These are phyloP conservation scores for Byssothecium circinans DNA, from an alignment of 2,329 filamentous ascomycete genomes.

Conservation along the genomic window DNA sequence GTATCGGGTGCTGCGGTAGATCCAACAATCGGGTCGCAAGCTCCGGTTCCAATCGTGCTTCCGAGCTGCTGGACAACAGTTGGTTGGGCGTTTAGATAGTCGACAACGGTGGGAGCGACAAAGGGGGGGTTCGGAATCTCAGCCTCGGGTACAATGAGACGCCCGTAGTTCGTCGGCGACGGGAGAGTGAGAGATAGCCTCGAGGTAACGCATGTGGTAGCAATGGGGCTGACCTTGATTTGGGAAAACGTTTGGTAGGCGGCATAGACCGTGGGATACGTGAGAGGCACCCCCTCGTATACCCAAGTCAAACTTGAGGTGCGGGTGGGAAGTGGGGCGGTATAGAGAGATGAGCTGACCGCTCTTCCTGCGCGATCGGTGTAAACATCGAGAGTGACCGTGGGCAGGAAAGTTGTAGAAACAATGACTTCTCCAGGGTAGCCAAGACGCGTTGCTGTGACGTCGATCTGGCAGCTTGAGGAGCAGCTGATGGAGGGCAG, in stretches of 20 bases:
- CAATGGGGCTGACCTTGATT: conserved; percentile 24
- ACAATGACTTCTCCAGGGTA: conserved; percentile 32
- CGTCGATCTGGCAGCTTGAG: conserved; percentile 34
- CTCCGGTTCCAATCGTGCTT: conserved; percentile 23
- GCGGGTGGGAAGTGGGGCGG: conserved; percentile 13
- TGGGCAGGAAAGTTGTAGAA: conserved; percentile 9
- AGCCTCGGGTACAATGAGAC: conserved; percentile 24
- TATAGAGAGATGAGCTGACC: conserved; percentile 19
- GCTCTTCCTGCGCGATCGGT: conserved; percentile 10
- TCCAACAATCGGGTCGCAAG: conserved; percentile 38
- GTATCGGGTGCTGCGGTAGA: conserved; percentile 4
- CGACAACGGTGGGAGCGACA: conserved; percentile 32
- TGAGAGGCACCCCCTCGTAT: conserved; percentile 27
- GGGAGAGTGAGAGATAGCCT: conserved; percentile 24
- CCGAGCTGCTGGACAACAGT: conserved; percentile 36
- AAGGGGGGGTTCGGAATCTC: conserved; percentile 23
- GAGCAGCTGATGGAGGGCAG: conserved; percentile 25
- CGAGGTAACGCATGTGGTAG: conserved; percentile 21
- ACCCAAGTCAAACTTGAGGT: conserved; percentile 29
- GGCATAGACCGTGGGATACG: conserved; percentile 36
- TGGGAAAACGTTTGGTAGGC: conserved; percentile 36
- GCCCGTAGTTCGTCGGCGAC: conserved; percentile 27
- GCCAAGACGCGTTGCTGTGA: conserved; percentile 30
- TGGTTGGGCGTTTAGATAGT: conserved; percentile 33
- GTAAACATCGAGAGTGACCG: conserved; percentile 27